Evolutionary conservation across 257 asterid genomes (phyloP).

Genomic region (Cordia subcordata): DNA sequence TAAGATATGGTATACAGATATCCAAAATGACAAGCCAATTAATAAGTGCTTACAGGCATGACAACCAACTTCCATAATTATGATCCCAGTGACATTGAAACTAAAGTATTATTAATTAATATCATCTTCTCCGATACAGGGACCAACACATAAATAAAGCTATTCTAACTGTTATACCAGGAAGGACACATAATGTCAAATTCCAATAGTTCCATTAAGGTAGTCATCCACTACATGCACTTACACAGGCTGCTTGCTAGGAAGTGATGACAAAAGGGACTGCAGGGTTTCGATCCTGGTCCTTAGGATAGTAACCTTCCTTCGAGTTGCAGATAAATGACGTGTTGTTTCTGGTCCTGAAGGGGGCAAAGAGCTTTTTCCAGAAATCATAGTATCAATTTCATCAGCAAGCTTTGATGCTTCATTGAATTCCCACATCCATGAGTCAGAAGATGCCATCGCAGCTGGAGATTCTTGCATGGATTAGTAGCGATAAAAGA

Average conservation of each 20-base stretch:
- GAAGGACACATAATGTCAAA: background rate
- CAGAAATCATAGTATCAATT: constrained; percentile 13
- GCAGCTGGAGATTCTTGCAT: constrained; percentile 7
- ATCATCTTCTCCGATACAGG: too few relatives aligned
- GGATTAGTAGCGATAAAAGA: background rate
- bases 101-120: too few relatives aligned
- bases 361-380: constrained; percentile 13
- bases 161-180: too few relatives aligned
- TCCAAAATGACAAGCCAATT: too few relatives aligned
- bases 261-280: constrained; percentile 19
- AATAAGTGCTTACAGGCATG: too few relatives aligned
- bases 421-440: constrained; percentile 20
- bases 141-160: too few relatives aligned
- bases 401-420: constrained; percentile 24
- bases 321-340: constrained; percentile 19
- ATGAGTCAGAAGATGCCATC: constrained; percentile 24
- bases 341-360: constrained; percentile 17
- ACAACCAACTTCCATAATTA: too few relatives aligned
- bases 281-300: constrained; percentile 22
- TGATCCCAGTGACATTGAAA: too few relatives aligned
- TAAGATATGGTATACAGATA: too few relatives aligned
- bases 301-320: constrained; percentile 21
- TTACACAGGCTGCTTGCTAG: constrained; percentile 19
- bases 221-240: constrained; percentile 3
- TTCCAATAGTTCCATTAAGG: background rate